Base-by-base conservation (phyloP, 495 filamentous ascomycete species). In the Penicillium coprophilum region DNA sequence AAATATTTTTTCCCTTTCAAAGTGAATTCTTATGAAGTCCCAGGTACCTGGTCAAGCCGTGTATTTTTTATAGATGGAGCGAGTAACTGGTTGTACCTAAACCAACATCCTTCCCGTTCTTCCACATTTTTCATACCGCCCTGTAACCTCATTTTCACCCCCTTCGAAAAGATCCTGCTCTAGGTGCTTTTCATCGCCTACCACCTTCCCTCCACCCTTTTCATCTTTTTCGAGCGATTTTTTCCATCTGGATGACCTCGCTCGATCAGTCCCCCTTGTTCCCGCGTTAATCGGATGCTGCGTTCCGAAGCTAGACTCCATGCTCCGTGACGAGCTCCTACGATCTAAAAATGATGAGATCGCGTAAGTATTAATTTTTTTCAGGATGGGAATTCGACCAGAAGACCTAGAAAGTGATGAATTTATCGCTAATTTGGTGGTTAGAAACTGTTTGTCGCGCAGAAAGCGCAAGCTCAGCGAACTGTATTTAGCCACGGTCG, bases 401-500 rank as follows among this genome's bases (percentile, higher is more conserved):
- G 54, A 53, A 64, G 7, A 7, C 13, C 17, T 19, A n/a, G 30
- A 44, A 56, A 59, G 46, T 39, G 32, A 47, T 46, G 32, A 50
- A 60, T 58, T 61, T 60, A 50, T 71, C 61, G 68, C 71, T 78
- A 69, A 68, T 73, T 70, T 74, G 69, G 10, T 48, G 36, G 19
- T 53, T 69, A 92, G 89, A 80, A 83, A 80, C 79, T 87, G 86
- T 81, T 80, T 85, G 77, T 74, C 72, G 75, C 87, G 87, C 76
- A 87, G 89, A 66, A 90, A 91, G 80, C 85, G 87, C 70, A 92
- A 92, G 75, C 77, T 96, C 67, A 85, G 83, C 63, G 87, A 91
- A 76, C 82, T 96, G 63, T 92, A 86, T 77, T 75, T 72, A 72
- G 75, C 77, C 67, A 81, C 79, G 67, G 73, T 80, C 60, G 69